Conservation (phyloP, 176 grass and related monocot genomes). For the Carex kokanica region DNA sequence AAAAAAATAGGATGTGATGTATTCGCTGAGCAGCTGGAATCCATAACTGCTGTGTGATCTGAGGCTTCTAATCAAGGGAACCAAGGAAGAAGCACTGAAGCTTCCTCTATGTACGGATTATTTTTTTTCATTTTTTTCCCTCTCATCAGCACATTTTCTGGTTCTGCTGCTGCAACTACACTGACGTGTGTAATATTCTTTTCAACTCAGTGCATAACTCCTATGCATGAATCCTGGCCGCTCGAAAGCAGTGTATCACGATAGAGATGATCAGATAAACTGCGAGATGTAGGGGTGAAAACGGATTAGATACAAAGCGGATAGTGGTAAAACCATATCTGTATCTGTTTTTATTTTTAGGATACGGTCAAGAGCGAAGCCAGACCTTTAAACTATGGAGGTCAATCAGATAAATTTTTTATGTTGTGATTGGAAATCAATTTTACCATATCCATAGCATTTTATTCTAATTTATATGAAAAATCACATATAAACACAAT, state of each 20-base stretch:
- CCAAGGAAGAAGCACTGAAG: slow-evolving; percentile 40
- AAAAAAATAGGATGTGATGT: slow-evolving; percentile 31
- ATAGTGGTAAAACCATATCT: no score
- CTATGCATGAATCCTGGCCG: neutral
- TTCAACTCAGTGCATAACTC: slow-evolving; percentile 10
- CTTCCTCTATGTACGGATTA: slow-evolving; percentile 26
- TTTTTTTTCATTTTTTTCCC: slow-evolving; percentile 19
- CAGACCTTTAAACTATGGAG: no score
- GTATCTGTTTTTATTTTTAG: no score
- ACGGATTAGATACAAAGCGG: no score
- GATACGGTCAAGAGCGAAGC: no score
- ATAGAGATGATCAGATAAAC: neutral
- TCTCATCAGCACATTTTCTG: neutral
- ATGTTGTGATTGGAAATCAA: no score
- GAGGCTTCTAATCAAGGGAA: slow-evolving; percentile 4
- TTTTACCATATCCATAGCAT: no score
- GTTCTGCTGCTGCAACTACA: slow-evolving; percentile 12
- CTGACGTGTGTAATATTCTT: neutral
- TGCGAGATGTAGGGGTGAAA: neutral
- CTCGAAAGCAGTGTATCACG: neutral
- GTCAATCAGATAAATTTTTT: no score
- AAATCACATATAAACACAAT: no score
- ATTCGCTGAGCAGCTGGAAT: slow-evolving; percentile 40
- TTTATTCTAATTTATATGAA: no score
- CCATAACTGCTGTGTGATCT: slow-evolving; percentile 22